Conservation (phyloP, 306 rosid genomes). For the Castanopsis chinensis region DNA sequence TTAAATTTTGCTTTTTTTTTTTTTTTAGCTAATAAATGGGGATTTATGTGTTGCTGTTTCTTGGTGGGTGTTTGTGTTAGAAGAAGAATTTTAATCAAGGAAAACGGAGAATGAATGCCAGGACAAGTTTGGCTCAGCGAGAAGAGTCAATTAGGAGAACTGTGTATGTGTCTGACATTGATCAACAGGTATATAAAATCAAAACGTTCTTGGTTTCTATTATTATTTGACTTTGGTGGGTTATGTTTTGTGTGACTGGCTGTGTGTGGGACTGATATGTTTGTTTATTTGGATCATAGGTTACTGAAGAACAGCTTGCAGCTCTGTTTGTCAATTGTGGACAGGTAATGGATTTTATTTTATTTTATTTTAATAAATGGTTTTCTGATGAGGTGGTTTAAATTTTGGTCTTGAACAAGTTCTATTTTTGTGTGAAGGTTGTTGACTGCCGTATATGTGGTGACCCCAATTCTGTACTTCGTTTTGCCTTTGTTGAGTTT, state of each 20-base stretch:
- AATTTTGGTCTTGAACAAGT: slow-evolving; percentile 18
- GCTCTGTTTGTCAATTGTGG: slow-evolving; percentile 90
- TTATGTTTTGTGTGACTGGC: slow-evolving; percentile 10
- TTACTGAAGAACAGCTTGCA: slow-evolving; percentile 98
- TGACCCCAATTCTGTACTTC: slow-evolving; percentile 93
- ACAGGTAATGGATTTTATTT: slow-evolving; percentile 49
- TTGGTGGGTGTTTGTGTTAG: slow-evolving; percentile 31
- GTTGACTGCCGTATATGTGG: slow-evolving; percentile 98
- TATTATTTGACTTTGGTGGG: slow-evolving; percentile 1
- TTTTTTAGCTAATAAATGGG: not conserved
- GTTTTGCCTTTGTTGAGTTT: slow-evolving; percentile 92
- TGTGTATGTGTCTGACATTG: slow-evolving; percentile 96
- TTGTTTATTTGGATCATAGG: slow-evolving; percentile 46
- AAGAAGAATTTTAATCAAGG: slow-evolving; percentile 82
- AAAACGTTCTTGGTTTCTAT: not conserved
- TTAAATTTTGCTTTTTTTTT: not conserved
- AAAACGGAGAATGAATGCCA: slow-evolving; percentile 64
- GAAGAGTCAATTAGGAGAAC: slow-evolving; percentile 95
- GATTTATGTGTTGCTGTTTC: not conserved
- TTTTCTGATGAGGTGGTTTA: slow-evolving; percentile 15
- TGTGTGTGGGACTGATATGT: slow-evolving; percentile 15
- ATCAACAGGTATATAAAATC: slow-evolving; percentile 63
- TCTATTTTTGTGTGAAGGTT: slow-evolving; percentile 51
- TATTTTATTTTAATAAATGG: not conserved
- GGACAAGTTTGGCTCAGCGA: slow-evolving; percentile 63